These are phyloP conservation scores for Claviceps sorghi DNA, from an alignment of 2,329 filamentous ascomycete genomes.

Conservation along the genomic window DNA sequence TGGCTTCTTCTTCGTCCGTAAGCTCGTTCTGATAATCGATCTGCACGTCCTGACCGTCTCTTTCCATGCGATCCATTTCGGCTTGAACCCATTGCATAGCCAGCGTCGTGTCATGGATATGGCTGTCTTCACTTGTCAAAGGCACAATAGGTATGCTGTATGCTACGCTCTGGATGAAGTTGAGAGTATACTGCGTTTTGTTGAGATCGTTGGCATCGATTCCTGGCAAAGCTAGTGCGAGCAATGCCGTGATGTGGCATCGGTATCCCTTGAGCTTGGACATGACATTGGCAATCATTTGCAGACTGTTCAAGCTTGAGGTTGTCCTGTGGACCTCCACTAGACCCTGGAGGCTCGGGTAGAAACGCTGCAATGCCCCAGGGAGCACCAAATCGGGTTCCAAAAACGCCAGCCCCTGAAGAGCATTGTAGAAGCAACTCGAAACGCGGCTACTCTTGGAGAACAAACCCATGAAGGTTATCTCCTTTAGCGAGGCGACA, in stretches of 20 bases:
- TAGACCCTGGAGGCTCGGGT: slow-evolving; percentile 88
- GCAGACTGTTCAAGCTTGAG: slow-evolving; percentile 79
- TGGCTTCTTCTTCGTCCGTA: slow-evolving; percentile 70
- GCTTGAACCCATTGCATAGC: slow-evolving; percentile 89
- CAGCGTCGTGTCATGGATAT: slow-evolving; percentile 57
- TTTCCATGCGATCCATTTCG: slow-evolving; percentile 88
- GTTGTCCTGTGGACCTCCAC: slow-evolving; percentile 96
- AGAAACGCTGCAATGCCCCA: slow-evolving; percentile 87
- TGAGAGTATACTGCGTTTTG: slow-evolving; percentile 87
- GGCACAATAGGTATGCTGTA: slow-evolving; percentile 92
- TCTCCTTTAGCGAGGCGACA: slow-evolving; percentile 75
- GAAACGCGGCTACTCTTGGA: slow-evolving; percentile 87
- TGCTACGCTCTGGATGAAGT: slow-evolving; percentile 88
- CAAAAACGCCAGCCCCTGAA: slow-evolving; percentile 79
- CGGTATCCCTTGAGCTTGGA: slow-evolving; percentile 88
- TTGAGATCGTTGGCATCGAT: slow-evolving; percentile 96
- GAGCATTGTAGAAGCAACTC: slow-evolving; percentile 76
- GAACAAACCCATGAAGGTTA: slow-evolving; percentile 96
- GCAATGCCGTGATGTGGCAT: slow-evolving; percentile 83
- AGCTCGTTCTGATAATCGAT: slow-evolving; percentile 75
- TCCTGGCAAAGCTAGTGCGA: slow-evolving; percentile 85
- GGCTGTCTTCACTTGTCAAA: slow-evolving; percentile 43
- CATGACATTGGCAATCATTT: slow-evolving; percentile 85
- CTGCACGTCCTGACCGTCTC: slow-evolving; percentile 68
- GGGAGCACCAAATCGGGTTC: slow-evolving; percentile 87